A percentile compares a stretch with the other conserved stretches of the same genome.
Conservation (phyloP, 192 early-diverging fungal genomes). For the Dissophora ornata region DNA sequence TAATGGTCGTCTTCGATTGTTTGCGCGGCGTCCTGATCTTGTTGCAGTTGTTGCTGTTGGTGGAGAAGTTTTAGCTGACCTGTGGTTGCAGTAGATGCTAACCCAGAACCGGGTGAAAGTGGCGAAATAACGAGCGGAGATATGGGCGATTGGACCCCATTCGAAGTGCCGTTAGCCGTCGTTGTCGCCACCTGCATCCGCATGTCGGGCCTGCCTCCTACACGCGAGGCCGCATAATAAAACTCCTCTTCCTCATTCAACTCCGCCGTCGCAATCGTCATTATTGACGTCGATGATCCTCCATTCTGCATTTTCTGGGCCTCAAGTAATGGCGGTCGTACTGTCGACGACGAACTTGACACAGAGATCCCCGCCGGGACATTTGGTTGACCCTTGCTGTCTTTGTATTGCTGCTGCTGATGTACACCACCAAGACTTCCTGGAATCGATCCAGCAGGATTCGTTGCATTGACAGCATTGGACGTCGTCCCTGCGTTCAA, state of each 20-base stretch:
- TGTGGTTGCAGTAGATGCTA: no score
- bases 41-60: neutral
- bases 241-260: conserved; percentile 46
- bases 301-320: neutral
- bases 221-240: conserved; percentile 31
- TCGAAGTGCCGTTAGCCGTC: neutral
- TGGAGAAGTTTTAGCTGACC: no score
- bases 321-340: neutral
- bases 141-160: neutral
- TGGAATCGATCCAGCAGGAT: conserved; percentile 3
- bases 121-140: conserved; percentile 3
- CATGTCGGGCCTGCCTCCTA: neutral
- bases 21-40: neutral
- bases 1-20: neutral
- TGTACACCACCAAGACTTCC: neutral
- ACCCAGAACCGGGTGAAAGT: neutral
- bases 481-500: no score
- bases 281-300: conserved; percentile 23
- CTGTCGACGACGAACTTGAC: conserved; percentile 4
- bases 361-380: neutral
- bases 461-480: neutral
- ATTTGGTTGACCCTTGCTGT: no score
- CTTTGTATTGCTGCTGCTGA: conserved; percentile 2
- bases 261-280: conserved; percentile 27
- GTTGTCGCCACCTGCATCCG: neutral